These are phyloP conservation scores for Amylocystis lapponica DNA, from an alignment of 768 basidiomycete species.

Conservation along the genomic window DNA sequence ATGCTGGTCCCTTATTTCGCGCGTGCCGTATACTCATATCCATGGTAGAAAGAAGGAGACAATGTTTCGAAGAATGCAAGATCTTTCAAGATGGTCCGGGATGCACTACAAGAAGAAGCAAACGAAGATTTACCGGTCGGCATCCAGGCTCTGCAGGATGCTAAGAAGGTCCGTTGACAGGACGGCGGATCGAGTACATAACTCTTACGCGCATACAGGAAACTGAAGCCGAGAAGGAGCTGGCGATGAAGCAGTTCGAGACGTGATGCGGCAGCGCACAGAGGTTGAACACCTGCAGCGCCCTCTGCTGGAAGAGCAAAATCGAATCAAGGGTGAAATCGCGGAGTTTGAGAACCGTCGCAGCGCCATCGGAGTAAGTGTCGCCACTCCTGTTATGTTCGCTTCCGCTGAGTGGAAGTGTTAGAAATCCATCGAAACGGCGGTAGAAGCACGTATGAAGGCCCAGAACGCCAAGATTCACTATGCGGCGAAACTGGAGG, in stretches of 20 bases:
- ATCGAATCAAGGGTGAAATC: slow-evolving; percentile 43
- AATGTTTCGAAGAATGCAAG: too few species aligned
- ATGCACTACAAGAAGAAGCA: slow-evolving; percentile 48
- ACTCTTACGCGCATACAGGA: slow-evolving; percentile 35
- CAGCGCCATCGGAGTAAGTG: slow-evolving; percentile 39
- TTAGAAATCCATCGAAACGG: slow-evolving; percentile 46
- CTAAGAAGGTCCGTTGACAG: slow-evolving; percentile 44
- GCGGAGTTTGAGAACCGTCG: slow-evolving; percentile 43
- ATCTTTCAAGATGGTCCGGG: slow-evolving; percentile 27
- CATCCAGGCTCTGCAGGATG: slow-evolving; percentile 50
- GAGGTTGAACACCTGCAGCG: slow-evolving; percentile 41
- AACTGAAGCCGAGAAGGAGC: slow-evolving; percentile 45
- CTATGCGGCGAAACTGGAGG: slow-evolving; percentile 47
- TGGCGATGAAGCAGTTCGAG: slow-evolving; percentile 42
- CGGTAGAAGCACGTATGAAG: slow-evolving; percentile 41
- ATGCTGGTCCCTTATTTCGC: background rate
- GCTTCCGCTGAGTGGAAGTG: slow-evolving; percentile 1
- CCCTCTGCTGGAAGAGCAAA: slow-evolving; percentile 36
- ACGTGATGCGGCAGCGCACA: slow-evolving; percentile 40
- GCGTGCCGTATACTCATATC: too few species aligned
- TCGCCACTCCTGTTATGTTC: background rate
- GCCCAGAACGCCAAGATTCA: slow-evolving; percentile 44
- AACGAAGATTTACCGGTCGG: slow-evolving; percentile 67
- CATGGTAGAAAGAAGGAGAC: too few species aligned
- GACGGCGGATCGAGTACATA: too few species aligned